Base-by-base conservation (phyloP, 805 yeast species). In the Zygosaccharomyces bailii region DNA sequence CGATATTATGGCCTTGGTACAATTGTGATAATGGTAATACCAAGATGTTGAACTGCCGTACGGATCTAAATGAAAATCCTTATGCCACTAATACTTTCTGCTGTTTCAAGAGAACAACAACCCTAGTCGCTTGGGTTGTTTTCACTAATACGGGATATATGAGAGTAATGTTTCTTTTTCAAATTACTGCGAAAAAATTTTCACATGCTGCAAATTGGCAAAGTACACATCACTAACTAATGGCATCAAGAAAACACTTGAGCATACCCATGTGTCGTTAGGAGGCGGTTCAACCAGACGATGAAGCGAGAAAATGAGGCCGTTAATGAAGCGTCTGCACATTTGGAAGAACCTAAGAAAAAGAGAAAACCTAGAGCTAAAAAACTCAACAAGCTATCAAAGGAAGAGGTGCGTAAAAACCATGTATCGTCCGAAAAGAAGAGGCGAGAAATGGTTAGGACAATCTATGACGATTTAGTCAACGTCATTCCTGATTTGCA, bases 341-440 rank as follows among this genome's bases (percentile, higher is more conserved):
- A 19, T 25, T 33, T 42, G n/a, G 46, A 46, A 18, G 47, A 41
- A 31, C 45, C 44, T 5, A 48, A 49, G 42, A 36, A 37, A 32
- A 44, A 42, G 34, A 43, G 53, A 24, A 54, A 51, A 30, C 51
- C 46, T 17, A 52, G 53, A 21, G 43, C 47, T n/a, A 24, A 39
- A 36, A 46, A 50, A 20, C 46, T 33, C 18, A 44, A 44, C 32
- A 51, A 53, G 18, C 50, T 68, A 32, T 55, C 67, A 1, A 65
- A 64, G 2, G 69, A 63, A 30, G 66, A 69, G 44, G 65, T 61
- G 50, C 54, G 63, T 80, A 82, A 82, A 4, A 86, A 83, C 53
- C 95, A 86, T 57, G 84, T 86, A 5, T 86, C 86, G 4, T 82
- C 90, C 0, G 98, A 90, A 60, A 90, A 88, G 61, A 85, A 84